These are phyloP conservation scores for Iodosphaeria phyllophila DNA, from an alignment of 2,329 filamentous ascomycete species.

Conservation along the genomic window DNA sequence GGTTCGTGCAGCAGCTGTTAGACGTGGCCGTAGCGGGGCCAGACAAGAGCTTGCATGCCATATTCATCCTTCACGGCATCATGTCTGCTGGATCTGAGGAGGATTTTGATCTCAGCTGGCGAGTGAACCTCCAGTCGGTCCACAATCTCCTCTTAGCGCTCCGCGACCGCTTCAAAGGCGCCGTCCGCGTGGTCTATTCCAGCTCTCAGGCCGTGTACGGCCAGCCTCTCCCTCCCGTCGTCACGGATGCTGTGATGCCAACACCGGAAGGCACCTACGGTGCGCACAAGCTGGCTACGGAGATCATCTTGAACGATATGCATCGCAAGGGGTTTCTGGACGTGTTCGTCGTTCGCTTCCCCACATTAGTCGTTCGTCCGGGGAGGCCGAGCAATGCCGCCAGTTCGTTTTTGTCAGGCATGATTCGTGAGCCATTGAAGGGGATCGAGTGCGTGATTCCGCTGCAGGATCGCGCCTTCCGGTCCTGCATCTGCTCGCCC, in stretches of 20 bases:
- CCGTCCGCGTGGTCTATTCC: constrained; percentile 40
- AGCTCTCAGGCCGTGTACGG: constrained; percentile 46
- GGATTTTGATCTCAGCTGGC: constrained; percentile 4
- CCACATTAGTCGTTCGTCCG: constrained; percentile 41
- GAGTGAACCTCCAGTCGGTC: constrained; percentile 36
- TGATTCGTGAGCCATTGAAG: constrained; percentile 42
- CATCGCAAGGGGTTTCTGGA: constrained; percentile 38
- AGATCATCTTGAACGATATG: constrained; percentile 44
- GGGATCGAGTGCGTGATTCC: constrained; percentile 34
- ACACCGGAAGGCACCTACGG: constrained; percentile 45
- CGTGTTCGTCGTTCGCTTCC: constrained; percentile 37
- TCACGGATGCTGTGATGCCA: constrained; percentile 30
- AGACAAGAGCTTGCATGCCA: constrained; percentile 30
- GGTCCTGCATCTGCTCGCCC: constrained; percentile 34
- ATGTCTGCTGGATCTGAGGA: constrained; percentile 38
- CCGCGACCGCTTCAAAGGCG: constrained; percentile 25
- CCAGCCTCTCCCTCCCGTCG: constrained; percentile 30
- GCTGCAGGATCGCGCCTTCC: constrained; percentile 27
- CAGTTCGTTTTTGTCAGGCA: constrained; percentile 43
- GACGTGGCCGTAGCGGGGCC: constrained; percentile 20
- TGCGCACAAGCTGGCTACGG: constrained; percentile 42
- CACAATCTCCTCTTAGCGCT: constrained; percentile 30
- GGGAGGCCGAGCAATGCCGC: constrained; percentile 41
- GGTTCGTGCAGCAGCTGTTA: constrained; percentile 22
- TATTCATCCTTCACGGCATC: constrained; percentile 47